phyloP scores from a whole-genome alignment of 768 basidiomycete species.

The Termitomyces eurrhizus region DNA sequence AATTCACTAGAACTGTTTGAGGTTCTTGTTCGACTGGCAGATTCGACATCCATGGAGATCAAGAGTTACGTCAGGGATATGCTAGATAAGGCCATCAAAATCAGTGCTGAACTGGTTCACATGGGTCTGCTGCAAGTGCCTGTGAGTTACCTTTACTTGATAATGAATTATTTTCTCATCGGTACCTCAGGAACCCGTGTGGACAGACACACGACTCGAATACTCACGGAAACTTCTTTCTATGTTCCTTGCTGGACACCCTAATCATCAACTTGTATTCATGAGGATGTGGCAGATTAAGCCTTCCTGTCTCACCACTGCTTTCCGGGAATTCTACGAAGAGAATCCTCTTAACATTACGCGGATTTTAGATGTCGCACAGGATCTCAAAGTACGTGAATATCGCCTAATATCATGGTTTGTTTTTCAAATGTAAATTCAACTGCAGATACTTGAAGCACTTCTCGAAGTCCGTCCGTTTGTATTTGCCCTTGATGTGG shows the following conservation, averaged over 20 bases:
- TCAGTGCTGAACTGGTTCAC: slow-evolving; percentile 90
- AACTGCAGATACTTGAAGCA: slow-evolving; percentile 78
- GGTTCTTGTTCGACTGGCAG: slow-evolving; percentile 77
- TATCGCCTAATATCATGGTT: not conserved
- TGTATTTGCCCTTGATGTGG: slow-evolving; percentile 89
- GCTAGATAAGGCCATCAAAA: slow-evolving; percentile 90
- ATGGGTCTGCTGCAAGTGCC: slow-evolving; percentile 90
- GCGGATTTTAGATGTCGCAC: slow-evolving; percentile 90
- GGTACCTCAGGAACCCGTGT: slow-evolving; percentile 60
- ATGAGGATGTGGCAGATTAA: slow-evolving; percentile 94
- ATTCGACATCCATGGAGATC: slow-evolving; percentile 68
- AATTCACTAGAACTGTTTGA: slow-evolving; percentile 91
- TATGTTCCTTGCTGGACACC: slow-evolving; percentile 90
- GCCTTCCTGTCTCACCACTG: slow-evolving; percentile 79
- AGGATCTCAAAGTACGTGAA: slow-evolving; percentile 79
- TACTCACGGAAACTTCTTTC: slow-evolving; percentile 81
- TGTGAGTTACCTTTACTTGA: slow-evolving; percentile 43
- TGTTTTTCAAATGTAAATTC: not conserved
- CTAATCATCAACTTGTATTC: slow-evolving; percentile 95
- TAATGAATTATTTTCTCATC: slow-evolving; percentile 6
- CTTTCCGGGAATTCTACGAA: slow-evolving; percentile 89
- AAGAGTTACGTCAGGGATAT: slow-evolving; percentile 80
- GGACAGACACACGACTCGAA: slow-evolving; percentile 86
- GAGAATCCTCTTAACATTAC: slow-evolving; percentile 93
- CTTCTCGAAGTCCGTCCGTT: slow-evolving; percentile 87